phyloP scores from a whole-genome alignment of 257 asterid species.

The Scutellaria galericulata region DNA sequence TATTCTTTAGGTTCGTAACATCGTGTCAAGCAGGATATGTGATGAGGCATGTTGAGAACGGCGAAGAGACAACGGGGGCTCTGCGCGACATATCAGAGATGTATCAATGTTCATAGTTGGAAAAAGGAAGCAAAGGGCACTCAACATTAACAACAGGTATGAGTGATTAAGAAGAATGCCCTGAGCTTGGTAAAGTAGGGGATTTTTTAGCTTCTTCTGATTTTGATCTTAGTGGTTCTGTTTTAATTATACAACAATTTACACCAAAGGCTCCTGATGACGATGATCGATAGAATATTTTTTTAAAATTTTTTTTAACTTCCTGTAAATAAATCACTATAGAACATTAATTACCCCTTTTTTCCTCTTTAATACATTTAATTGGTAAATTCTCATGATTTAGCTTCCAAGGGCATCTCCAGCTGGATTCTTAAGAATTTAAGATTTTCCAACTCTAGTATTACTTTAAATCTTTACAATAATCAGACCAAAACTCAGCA shows the following conservation, averaged over 20 bases:
- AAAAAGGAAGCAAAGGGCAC: constrained; percentile 73
- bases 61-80: constrained; percentile 76
- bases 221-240: constrained; percentile 86
- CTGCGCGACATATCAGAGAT: constrained; percentile 92
- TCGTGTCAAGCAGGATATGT: constrained; percentile 93
- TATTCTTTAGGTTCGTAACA: constrained; percentile 67
- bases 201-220: constrained; percentile 96
- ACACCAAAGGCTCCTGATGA: constrained; percentile 55
- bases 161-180: constrained; percentile 99
- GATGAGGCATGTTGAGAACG: constrained; percentile 81
- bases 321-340: too few relatives aligned
- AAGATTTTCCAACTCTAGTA: too few relatives aligned
- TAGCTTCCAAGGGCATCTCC: neutral
- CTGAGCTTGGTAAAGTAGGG: constrained; percentile 96
- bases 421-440: neutral
- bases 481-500: too few relatives aligned
- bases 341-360: too few relatives aligned
- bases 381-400: neutral
- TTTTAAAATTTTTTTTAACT: neutral
- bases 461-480: too few relatives aligned
- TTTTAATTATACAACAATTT: constrained; percentile 82
- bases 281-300: constrained; percentile 52
- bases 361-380: neutral
- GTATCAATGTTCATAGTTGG: constrained; percentile 95
- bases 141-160: constrained; percentile 72